Conservation (phyloP, 2,329 filamentous ascomycete species). For the Beauveria medogensis region DNA sequence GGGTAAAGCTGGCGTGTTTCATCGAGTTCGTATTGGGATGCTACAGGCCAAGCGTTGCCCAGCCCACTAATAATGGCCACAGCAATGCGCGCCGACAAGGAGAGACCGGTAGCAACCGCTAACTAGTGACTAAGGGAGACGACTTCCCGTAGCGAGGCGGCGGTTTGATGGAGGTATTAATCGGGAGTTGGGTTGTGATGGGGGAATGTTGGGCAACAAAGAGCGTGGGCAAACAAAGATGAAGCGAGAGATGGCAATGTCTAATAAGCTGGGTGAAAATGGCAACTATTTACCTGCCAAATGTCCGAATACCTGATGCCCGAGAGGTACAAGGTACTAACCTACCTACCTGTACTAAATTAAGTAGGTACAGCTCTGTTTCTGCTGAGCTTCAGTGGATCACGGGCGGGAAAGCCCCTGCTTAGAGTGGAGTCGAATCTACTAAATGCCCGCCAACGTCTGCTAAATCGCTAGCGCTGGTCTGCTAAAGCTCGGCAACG, state of each 20-base stretch:
- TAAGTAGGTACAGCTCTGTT: too few relatives aligned
- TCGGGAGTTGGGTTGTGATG: not conserved
- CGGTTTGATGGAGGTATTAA: not conserved
- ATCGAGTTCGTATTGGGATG: not conserved
- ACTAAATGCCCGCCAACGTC: not conserved
- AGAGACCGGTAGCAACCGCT: not conserved
- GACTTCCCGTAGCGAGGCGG: too few relatives aligned
- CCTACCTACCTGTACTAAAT: too few relatives aligned
- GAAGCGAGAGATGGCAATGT: not conserved
- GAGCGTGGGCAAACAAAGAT: not conserved
- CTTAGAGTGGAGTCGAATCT: not conserved
- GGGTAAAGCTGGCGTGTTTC: not conserved
- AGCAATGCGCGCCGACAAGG: not conserved
- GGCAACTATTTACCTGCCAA: too few relatives aligned
- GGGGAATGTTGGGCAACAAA: not conserved
- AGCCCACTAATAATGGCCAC: conserved; percentile 4
- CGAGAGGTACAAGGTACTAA: too few relatives aligned
- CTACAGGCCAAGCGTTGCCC: not conserved
- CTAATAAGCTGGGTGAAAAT: not conserved
- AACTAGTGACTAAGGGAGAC: not conserved
- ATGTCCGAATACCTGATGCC: too few relatives aligned
- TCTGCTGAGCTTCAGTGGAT: not conserved
- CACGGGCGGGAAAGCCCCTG: not conserved
- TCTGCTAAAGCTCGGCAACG: not conserved
- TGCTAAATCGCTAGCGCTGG: not conserved